Evolutionary conservation across 768 basidiomycete genomes (phyloP), one percentile per base, ranked within the genome.

Genomic region (Crepidotus variabilis): DNA sequence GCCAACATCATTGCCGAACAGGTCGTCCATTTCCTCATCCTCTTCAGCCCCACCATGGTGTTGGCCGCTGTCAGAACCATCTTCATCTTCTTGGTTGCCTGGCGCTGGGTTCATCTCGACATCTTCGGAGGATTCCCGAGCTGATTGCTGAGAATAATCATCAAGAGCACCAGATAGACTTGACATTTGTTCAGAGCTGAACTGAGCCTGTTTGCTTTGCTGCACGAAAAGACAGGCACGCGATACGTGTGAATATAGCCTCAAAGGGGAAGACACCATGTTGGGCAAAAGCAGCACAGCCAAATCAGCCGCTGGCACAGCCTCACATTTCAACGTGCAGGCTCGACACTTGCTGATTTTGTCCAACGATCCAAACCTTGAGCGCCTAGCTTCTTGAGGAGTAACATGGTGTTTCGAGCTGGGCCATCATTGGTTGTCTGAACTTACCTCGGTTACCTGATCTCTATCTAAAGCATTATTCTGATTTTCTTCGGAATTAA

Each of bases 1-100:
- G 64, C 76, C 84, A 46, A 81, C 78, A 53, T 90, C 89, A 59
- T 87, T 84, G 33, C 89, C 90, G 67, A 92, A 92, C 54, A 92
- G 81, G 68, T 92, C 90, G 59, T 83, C 81, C 85, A 90, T 88
- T 57, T 80, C 81, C 61, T 83, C 81, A 60, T 86, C 75, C 34
- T 72, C 64, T 11, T 21, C n/a, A 11, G 39, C 43, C 21, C 50
- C 47, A 11, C 18, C 23, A 49, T 71, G 71, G 20, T 60, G 60
- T 47, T 65, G 58, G 52, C 70, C 63, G 21, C 39, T 43, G 39
- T 43, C 39, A 20, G 14, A 20, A 16, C 18, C 39, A 11, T 14
- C 13, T 5, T 43, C 39, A 43, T 43, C 39, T 5, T 43, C 39
- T 43, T 43, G 14, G 13, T 43, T 20, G 18, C 18, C 39, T 16